phyloP scores from a whole-genome alignment of 306 rosid species.

The Acmispon strigosus region DNA sequence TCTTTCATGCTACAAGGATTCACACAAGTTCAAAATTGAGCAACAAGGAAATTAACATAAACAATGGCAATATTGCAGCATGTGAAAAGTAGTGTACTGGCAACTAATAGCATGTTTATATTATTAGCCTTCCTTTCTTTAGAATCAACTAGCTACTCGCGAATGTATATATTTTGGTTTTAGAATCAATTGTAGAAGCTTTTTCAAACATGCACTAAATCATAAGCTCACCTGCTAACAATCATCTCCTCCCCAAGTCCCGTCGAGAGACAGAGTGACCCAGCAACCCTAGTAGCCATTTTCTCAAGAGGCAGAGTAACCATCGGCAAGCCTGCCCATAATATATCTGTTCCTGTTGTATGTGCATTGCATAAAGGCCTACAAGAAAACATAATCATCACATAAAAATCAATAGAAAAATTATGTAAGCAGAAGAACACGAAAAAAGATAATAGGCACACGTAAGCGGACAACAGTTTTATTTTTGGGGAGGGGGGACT shows the following conservation, averaged over 20 bases:
- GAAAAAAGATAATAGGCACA: no score
- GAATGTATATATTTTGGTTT: no score
- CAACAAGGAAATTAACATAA: background rate
- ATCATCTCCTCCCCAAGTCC: conserved; percentile 97
- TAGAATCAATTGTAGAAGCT: no score
- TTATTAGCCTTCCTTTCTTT: no score
- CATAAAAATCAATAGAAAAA: background rate
- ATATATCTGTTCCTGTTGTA: conserved; percentile 93
- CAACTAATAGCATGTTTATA: no score
- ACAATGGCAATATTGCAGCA: no score
- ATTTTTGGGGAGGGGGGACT: background rate
- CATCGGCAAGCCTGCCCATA: conserved; percentile 99
- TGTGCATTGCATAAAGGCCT: conserved; percentile 99
- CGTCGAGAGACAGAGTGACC: conserved; percentile 89
- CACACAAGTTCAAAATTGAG: background rate
- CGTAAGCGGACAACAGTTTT: no score
- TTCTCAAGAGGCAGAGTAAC: conserved; percentile 92
- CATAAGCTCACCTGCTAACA: conserved; percentile 55
- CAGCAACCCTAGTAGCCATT: conserved; percentile 99
- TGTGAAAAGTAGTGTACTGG: no score
- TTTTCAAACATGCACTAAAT: background rate
- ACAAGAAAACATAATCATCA: conserved; percentile 17
- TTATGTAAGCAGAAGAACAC: background rate
- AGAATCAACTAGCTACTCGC: no score
- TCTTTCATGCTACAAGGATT: conserved; percentile 61